These are phyloP conservation scores for Irpex sp. DNA, from an alignment of 1,284 basidiomycete genomes.

Conservation along the genomic window DNA sequence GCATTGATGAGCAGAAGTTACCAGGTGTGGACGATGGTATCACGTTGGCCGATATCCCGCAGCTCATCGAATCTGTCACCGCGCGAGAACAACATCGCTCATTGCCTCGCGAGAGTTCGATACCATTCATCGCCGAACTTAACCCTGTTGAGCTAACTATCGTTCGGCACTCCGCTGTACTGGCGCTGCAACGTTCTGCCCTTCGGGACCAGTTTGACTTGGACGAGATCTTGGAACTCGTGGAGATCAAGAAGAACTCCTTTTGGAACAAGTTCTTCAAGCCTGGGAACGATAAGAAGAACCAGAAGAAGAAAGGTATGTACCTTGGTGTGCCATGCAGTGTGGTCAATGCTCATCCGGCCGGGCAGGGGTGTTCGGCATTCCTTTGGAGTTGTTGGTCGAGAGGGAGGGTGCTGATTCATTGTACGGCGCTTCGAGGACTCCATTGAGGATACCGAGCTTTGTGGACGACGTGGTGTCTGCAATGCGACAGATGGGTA, in stretches of 20 bases:
- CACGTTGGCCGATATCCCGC: constrained; percentile 95
- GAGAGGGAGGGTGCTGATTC: constrained; percentile 96
- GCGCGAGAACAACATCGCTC: constrained; percentile 83
- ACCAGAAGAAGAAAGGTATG: constrained; percentile 86
- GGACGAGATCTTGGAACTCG: constrained; percentile 91
- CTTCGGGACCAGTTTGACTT: constrained; percentile 83
- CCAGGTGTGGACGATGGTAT: constrained; percentile 72
- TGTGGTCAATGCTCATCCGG: constrained; percentile 2
- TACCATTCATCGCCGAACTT: constrained; percentile 83
- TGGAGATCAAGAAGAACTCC: constrained; percentile 90
- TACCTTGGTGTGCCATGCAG: constrained; percentile 12
- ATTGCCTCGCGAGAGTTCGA: constrained; percentile 68
- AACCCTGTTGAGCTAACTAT: constrained; percentile 85
- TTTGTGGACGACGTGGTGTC: constrained; percentile 98
- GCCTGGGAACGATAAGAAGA: constrained; percentile 82
- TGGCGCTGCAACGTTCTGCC: constrained; percentile 74
- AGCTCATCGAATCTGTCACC: constrained; percentile 89
- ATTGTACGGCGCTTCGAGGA: constrained; percentile 83
- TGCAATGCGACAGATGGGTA: constrained; percentile 99
- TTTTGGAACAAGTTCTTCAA: constrained; percentile 99
- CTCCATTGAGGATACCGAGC: constrained; percentile 86
- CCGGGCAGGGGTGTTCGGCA: constrained; percentile 76
- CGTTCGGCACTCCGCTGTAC: constrained; percentile 88
- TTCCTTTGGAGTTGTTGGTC: constrained; percentile 92
- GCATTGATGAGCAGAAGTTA: constrained; percentile 25